Evolutionary conservation across 345 rosid genomes (phyloP).

Genomic region (Reutealis trisperma): DNA sequence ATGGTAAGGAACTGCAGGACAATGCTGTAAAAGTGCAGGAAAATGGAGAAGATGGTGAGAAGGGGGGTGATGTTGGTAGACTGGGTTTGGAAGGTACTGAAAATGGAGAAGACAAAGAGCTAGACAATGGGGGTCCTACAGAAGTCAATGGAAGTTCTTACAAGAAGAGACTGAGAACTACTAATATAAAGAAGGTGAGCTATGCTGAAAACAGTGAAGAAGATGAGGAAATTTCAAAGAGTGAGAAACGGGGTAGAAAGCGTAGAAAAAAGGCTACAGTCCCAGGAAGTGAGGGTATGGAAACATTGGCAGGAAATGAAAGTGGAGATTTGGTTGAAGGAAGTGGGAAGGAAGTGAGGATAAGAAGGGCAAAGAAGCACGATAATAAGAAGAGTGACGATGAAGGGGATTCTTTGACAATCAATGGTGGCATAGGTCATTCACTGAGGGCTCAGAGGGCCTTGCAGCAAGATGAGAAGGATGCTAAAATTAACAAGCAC

Average conservation of each 20-base stretch:
- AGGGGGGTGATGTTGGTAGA: too few relatives aligned
- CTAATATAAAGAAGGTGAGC: background rate
- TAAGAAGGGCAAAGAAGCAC: background rate
- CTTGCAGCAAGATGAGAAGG: background rate
- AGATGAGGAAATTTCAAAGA: background rate
- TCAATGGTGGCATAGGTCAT: background rate
- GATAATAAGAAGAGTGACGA: background rate
- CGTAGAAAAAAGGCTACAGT: background rate
- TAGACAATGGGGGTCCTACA: background rate
- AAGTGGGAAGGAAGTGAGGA: background rate
- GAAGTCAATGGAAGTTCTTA: background rate
- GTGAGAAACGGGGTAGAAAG: background rate
- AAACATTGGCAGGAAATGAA: background rate
- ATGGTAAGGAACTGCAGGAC: background rate
- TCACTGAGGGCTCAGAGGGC: background rate
- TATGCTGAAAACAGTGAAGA: conserved; percentile 4
- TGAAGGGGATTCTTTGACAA: background rate
- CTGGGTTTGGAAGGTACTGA: background rate
- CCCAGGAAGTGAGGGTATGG: background rate
- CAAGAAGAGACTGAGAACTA: conserved; percentile 4
- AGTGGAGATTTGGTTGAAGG: background rate
- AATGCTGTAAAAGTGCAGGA: background rate
- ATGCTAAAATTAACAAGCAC: background rate
- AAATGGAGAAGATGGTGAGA: background rate
- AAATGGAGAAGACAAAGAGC: background rate